These are phyloP conservation scores for Diplocarpon rosae DNA, from an alignment of 2,329 filamentous ascomycete genomes.

Conservation along the genomic window DNA sequence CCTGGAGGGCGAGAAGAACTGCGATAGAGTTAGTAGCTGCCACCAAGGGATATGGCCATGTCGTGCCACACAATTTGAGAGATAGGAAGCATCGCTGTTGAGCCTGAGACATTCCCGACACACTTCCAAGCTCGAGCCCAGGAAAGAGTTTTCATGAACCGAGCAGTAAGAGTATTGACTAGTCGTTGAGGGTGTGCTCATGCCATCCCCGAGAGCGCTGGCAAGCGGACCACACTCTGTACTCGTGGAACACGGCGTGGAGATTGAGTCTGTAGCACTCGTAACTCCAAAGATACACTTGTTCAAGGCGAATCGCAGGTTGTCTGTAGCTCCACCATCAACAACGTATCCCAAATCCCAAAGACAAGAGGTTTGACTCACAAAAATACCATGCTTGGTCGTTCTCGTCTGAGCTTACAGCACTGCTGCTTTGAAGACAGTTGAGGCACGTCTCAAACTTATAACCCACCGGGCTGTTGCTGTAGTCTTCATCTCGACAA, in stretches of 20 bases:
- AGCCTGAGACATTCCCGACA: conserved; percentile 11
- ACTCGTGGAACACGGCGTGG: conserved; percentile 19
- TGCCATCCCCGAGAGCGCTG: conserved; percentile 18
- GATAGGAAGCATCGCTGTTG: conserved; percentile 11
- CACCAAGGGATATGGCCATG: not conserved
- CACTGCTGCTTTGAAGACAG: conserved; percentile 24
- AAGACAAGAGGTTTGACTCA: conserved; percentile 9
- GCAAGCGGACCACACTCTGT: conserved; percentile 19
- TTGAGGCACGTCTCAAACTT: conserved; percentile 23
- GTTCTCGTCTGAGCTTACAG: conserved; percentile 13
- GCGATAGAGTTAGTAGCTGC: conserved; percentile 1
- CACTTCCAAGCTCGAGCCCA: conserved; percentile 14
- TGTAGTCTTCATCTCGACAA: conserved; percentile 21
- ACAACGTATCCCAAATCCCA: not conserved
- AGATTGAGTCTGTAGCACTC: conserved; percentile 17
- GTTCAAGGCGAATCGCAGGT: conserved; percentile 23
- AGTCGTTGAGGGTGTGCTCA: conserved; percentile 13
- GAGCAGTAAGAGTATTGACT: conserved; percentile 22
- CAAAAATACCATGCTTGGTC: conserved; percentile 25
- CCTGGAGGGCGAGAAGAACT: conserved; percentile 23
- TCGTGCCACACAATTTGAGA: conserved; percentile 17
- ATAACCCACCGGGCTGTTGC: conserved; percentile 14
- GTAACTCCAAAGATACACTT: conserved; percentile 21
- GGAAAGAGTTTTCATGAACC: conserved; percentile 15
- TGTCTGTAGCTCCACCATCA: conserved; percentile 17